Conservation (phyloP, 2,329 filamentous ascomycete genomes). For the Pseudocercospora ulei region DNA sequence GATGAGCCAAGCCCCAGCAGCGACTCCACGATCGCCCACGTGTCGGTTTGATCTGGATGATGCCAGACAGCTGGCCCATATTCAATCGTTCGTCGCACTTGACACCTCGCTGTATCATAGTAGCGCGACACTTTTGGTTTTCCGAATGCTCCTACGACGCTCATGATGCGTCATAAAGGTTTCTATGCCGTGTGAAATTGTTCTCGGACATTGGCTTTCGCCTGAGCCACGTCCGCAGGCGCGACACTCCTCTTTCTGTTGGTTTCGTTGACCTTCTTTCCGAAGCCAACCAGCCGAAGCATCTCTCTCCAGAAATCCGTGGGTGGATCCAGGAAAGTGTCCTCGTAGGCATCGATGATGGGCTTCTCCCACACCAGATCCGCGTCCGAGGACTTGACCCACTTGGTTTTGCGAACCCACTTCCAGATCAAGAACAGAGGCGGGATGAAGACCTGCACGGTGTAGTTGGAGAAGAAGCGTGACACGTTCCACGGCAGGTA, state of each 20-base stretch:
- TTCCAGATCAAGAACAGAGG: constrained; percentile 46
- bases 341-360: constrained; percentile 50
- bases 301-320: constrained; percentile 49
- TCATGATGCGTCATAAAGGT: no score
- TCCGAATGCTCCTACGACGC: no score
- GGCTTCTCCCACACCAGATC: constrained; percentile 54
- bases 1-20: no score
- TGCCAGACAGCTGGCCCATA: no score
- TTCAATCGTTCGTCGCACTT: no score
- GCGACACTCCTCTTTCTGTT: constrained; percentile 14
- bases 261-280: constrained; percentile 14
- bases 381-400: constrained; percentile 46
- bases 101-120: no score
- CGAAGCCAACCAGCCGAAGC: constrained; percentile 37
- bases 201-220: constrained; percentile 11
- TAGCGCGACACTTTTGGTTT: no score
- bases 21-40: no score
- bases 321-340: constrained; percentile 41
- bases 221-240: constrained; percentile 14
- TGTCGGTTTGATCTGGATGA: no score
- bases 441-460: constrained; percentile 26
- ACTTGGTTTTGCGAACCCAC: constrained; percentile 49
- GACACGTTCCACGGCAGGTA: constrained; percentile 42
- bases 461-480: constrained; percentile 45
- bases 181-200: constrained; percentile 9